Base-by-base conservation (phyloP, 2,329 filamentous ascomycete genomes). In the Lasiodiplodia theobromae region DNA sequence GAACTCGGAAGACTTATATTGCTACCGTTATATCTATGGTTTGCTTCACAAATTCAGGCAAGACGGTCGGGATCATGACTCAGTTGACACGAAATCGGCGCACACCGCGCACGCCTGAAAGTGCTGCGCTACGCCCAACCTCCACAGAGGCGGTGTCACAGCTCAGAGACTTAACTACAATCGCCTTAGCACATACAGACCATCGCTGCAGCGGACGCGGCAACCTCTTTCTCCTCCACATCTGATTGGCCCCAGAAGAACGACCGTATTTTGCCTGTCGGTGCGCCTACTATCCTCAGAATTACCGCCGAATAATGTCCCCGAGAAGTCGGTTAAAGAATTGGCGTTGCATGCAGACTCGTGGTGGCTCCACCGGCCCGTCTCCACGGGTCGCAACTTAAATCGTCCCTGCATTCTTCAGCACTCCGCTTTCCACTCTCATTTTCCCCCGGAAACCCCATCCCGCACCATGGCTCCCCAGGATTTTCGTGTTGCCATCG, bases 401-500 rank as follows among this genome's bases (percentile, higher is more conserved):
- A 21, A 21, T 47, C 44, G n/a, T 47, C n/a, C 6, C 40, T 44
- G 12, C 44, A 21, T 21, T 10, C n/a, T 4, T 4, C 18, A 47
- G 44, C n/a, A 3, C 40, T 47, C 44, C n/a, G 44, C 40, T 44
- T 8, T 44, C 5, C 16, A 7, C 14, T 7, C 18, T 18, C 40
- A 18, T 8, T 18, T 7, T 14, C 0, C 40, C 4, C 18, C 16
- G 28, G 28, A 28, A 28, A 5, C 40, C 40, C 18, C 16, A 34
- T 14, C 31, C n/a, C 10, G 2, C 16, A n/a, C 54, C 60, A 64
- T 64, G 49, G 60, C 18, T 8, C 4, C 23, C 25, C 37, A 16
- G 14, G 14, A 14, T 2, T 64, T 64, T 21, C 34, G 63, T 16
- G 66, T 67, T 23, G 53, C 53, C 47, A 68, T 65, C 16, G 67